Conservation (phyloP, 2,329 filamentous ascomycete species). For the Aspergillus unguis region DNA sequence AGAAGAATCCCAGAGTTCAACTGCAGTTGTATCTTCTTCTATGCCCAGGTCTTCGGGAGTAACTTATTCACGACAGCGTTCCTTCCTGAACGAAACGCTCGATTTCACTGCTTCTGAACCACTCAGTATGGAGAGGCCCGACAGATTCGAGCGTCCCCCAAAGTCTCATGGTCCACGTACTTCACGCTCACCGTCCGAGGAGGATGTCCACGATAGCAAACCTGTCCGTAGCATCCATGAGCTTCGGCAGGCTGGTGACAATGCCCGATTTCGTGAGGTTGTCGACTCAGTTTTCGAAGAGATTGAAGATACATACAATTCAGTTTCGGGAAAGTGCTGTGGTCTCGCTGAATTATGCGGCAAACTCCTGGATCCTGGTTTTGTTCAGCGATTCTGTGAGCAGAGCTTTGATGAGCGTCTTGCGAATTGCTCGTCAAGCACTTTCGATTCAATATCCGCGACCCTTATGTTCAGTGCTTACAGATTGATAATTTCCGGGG, state of each 20-base stretch:
- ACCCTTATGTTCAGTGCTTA: conserved; percentile 34
- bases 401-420: conserved; percentile 69
- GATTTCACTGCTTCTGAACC: conserved; percentile 13
- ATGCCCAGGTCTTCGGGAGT: conserved; percentile 42
- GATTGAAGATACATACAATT: conserved; percentile 48
- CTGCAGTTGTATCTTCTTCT: conserved; percentile 20
- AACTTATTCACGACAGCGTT: conserved; percentile 60
- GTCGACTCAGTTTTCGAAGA: conserved; percentile 58
- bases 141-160: conserved; percentile 1
- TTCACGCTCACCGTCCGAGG: conserved; percentile 29
- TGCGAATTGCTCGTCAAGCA: conserved; percentile 58
- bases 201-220: conserved; percentile 45
- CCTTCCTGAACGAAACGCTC: conserved; percentile 55
- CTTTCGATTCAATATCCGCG: conserved; percentile 50
- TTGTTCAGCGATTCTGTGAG: conserved; percentile 60
- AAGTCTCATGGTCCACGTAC: conserved; percentile 4
- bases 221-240: conserved; percentile 59
- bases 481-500: conserved; percentile 28
- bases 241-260: conserved; percentile 57
- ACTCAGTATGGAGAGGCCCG: conserved; percentile 3
- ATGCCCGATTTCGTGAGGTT: conserved; percentile 55
- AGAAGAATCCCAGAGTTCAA: conserved; percentile 1
- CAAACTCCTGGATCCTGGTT: conserved; percentile 47
- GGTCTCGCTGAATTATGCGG: conserved; percentile 55
- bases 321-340: conserved; percentile 49